Evolutionary conservation across 371 early-diverging fungal species (phyloP).

Genomic region (Basidiobolus meristosporus): DNA sequence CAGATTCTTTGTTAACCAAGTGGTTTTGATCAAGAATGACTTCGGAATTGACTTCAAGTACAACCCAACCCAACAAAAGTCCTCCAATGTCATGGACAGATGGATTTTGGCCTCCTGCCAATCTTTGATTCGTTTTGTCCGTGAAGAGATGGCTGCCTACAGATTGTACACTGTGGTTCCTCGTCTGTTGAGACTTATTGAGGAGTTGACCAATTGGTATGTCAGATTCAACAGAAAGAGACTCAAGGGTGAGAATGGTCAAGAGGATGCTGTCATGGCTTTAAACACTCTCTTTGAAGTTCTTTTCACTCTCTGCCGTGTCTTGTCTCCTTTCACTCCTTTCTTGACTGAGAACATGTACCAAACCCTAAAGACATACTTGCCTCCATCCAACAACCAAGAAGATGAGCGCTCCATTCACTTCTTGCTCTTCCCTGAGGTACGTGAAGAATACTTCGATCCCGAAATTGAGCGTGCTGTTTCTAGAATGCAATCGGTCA

Average conservation of each 20-base stretch:
- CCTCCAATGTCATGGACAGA: conserved; percentile 88
- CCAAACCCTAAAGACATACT: conserved; percentile 68
- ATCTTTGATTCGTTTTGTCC: conserved; percentile 75
- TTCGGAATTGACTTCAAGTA: conserved; percentile 58
- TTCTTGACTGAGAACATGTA: conserved; percentile 98
- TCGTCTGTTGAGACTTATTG: conserved; percentile 78
- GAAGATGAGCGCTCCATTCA: conserved; percentile 79
- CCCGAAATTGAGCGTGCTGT: conserved; percentile 86
- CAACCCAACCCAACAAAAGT: conserved; percentile 38
- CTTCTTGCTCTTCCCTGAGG: conserved; percentile 84
- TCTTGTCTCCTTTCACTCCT: conserved; percentile 99
- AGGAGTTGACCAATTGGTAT: conserved; percentile 98
- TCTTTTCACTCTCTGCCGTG: conserved; percentile 72
- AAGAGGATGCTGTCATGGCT: conserved; percentile 65
- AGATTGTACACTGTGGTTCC: conserved; percentile 94
- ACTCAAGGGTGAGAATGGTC: conserved; percentile 86
- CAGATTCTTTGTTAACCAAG: conserved; percentile 90
- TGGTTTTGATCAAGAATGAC: conserved; percentile 77
- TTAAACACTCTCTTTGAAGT: conserved; percentile 90
- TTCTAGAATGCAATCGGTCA: conserved; percentile 90
- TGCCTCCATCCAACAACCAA: conserved; percentile 25
- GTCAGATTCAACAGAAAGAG: conserved; percentile 97
- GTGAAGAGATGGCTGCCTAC: conserved; percentile 89
- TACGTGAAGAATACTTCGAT: conserved; percentile 89
- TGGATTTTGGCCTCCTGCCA: conserved; percentile 95